Evolutionary conservation across 768 basidiomycete genomes (phyloP).

Genomic region (Naematelia aurantialba): DNA sequence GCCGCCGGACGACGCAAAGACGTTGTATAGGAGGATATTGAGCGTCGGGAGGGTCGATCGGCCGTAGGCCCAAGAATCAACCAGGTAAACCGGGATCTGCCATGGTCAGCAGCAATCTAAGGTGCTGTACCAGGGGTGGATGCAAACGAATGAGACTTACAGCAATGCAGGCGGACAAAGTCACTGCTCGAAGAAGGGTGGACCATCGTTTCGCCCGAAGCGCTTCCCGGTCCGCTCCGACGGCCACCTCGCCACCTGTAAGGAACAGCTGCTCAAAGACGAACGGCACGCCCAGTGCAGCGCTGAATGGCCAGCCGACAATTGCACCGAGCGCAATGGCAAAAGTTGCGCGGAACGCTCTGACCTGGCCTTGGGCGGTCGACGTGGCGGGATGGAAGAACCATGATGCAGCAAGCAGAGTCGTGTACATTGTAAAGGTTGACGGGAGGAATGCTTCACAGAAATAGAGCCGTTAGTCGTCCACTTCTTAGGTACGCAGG

Average conservation of each 20-base stretch:
- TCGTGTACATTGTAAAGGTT: constrained; percentile 89
- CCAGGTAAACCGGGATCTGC: constrained; percentile 74
- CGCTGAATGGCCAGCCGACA: constrained; percentile 95
- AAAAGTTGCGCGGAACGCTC: constrained; percentile 60
- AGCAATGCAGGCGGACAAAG: constrained; percentile 26
- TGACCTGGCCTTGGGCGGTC: constrained; percentile 59
- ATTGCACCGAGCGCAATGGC: constrained; percentile 76
- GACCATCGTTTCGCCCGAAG: constrained; percentile 26
- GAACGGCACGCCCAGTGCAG: constrained; percentile 81
- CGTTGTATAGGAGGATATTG: constrained; percentile 93
- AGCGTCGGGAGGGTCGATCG: constrained; percentile 74
- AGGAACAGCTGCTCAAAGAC: constrained; percentile 84
- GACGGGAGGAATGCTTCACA: constrained; percentile 83
- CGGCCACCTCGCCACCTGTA: constrained; percentile 60
- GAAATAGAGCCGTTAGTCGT: not conserved
- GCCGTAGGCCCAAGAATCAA: constrained; percentile 86
- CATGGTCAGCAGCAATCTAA: constrained; percentile 51
- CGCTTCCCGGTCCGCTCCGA: constrained; percentile 23
- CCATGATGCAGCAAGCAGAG: constrained; percentile 71
- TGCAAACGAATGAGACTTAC: constrained; percentile 16
- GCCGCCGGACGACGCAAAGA: constrained; percentile 59
- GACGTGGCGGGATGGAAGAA: constrained; percentile 51
- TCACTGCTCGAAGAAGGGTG: constrained; percentile 30
- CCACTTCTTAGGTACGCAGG: not conserved
- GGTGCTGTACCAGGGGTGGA: constrained; percentile 23